Evolutionary conservation across 2,329 filamentous ascomycete genomes (phyloP).

Genomic region (Fusarium sp.): DNA sequence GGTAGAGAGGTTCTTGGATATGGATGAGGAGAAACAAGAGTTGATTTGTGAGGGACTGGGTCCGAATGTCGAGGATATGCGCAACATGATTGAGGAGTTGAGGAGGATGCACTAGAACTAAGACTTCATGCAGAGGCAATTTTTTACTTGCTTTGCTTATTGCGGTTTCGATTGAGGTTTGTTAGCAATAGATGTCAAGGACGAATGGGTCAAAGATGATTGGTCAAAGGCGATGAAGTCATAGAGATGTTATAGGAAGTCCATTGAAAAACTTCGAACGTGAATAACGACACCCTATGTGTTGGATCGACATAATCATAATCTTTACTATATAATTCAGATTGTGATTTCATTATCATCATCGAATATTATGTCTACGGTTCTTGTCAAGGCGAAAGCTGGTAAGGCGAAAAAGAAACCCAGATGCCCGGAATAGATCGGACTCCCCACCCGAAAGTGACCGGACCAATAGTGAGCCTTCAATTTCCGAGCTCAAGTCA

Average conservation of each 20-base stretch:
- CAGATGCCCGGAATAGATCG: constrained; percentile 51
- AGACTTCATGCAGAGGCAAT: constrained; percentile 14
- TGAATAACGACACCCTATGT: background rate
- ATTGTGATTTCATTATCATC: constrained; percentile 8
- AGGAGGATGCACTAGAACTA: constrained; percentile 71
- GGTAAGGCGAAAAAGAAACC: constrained; percentile 28
- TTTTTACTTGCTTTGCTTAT: background rate
- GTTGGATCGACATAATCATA: accelerated
- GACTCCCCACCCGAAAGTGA: constrained; percentile 45
- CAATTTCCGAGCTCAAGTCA: constrained; percentile 62
- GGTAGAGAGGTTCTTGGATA: constrained; percentile 85
- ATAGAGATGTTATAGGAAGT: background rate
- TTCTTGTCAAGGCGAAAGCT: constrained; percentile 28
- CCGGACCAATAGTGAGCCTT: constrained; percentile 59
- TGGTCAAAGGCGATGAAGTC: constrained; percentile 33
- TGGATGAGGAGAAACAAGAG: constrained; percentile 70
- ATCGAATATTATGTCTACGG: background rate
- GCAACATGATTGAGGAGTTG: constrained; percentile 72
- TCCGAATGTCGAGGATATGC: constrained; percentile 72
- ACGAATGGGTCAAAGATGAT: constrained; percentile 45
- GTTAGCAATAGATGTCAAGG: constrained; percentile 31
- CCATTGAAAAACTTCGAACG: constrained; percentile 29
- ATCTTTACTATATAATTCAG: background rate
- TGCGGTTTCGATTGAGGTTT: constrained; percentile 5
- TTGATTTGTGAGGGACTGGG: constrained; percentile 68